Evolutionary conservation across 2,329 filamentous ascomycete species (phyloP).

Genomic region (Neonectria neomacrospora): DNA sequence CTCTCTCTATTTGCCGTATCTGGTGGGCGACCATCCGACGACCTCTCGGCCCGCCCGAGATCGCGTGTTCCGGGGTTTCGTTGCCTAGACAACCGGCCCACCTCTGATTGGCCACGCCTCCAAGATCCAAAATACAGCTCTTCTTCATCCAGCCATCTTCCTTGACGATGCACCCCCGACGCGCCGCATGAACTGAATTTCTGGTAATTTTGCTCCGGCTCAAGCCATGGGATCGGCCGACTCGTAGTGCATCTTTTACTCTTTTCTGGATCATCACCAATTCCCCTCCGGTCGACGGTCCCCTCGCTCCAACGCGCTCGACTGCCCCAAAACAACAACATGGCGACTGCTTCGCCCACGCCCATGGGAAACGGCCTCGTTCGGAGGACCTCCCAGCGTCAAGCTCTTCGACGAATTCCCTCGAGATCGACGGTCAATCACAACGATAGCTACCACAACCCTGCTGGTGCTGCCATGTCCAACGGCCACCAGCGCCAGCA

Average conservation of each 20-base stretch:
- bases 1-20: background rate
- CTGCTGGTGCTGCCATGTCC: conserved; percentile 42
- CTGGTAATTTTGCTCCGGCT: conserved; percentile 47
- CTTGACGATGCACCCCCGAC: conserved; percentile 40
- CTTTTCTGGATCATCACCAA: conserved; percentile 32
- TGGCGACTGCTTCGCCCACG: conserved; percentile 67
- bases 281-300: conserved; percentile 29
- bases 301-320: conserved; percentile 33
- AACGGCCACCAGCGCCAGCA: conserved; percentile 54
- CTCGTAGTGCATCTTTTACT: conserved; percentile 54
- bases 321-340: conserved; percentile 44
- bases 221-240: conserved; percentile 53
- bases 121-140: conserved; percentile 46
- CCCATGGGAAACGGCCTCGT: conserved; percentile 62
- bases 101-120: conserved; percentile 46
- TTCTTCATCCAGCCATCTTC: conserved; percentile 36
- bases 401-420: conserved; percentile 62
- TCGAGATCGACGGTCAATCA: conserved; percentile 59
- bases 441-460: conserved; percentile 57
- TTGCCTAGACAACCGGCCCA: conserved; percentile 48
- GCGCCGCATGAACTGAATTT: conserved; percentile 52
- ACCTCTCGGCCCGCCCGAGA: conserved; percentile 10
- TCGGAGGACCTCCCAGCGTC: conserved; percentile 66
- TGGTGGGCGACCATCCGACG: background rate
- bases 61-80: conserved; percentile 21